phyloP scores from a whole-genome alignment of 2,329 filamentous ascomycete genomes.

The Pezicula radicicola region DNA sequence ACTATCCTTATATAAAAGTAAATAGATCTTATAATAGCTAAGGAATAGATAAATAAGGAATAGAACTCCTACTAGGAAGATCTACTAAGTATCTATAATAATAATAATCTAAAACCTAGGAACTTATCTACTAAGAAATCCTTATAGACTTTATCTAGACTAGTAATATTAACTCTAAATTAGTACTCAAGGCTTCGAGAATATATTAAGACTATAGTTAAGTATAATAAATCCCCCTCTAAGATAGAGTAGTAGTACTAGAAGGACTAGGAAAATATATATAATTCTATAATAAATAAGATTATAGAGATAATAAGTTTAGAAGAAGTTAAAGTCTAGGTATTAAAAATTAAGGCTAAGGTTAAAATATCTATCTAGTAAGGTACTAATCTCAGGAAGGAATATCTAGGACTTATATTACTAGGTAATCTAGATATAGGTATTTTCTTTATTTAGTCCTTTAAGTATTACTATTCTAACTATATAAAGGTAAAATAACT shows the following conservation, averaged over 20 bases:
- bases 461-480: conserved; percentile 25
- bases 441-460: conserved; percentile 25
- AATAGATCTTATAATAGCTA: too few species aligned
- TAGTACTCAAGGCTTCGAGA: too few species aligned
- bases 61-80: too few species aligned
- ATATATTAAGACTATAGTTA: too few species aligned
- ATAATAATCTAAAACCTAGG: too few species aligned
- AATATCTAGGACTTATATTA: conserved; percentile 60
- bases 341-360: conserved; percentile 59
- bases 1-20: too few species aligned
- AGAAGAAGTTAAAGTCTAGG: conserved; percentile 61
- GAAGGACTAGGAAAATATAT: conserved; percentile 49
- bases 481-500: conserved; percentile 69
- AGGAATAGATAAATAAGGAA: too few species aligned
- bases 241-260: conserved; percentile 58
- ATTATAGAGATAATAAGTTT: conserved; percentile 72
- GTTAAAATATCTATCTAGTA: conserved; percentile 61
- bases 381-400: conserved; percentile 46
- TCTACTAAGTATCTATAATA: too few species aligned
- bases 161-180: too few species aligned
- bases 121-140: too few species aligned
- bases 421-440: conserved; percentile 76
- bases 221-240: conserved; percentile 25
- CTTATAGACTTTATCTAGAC: too few species aligned
- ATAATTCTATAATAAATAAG: conserved; percentile 53